phyloP scores from a whole-genome alignment of 495 filamentous ascomycete species.

The Baudoinia panamericana region DNA sequence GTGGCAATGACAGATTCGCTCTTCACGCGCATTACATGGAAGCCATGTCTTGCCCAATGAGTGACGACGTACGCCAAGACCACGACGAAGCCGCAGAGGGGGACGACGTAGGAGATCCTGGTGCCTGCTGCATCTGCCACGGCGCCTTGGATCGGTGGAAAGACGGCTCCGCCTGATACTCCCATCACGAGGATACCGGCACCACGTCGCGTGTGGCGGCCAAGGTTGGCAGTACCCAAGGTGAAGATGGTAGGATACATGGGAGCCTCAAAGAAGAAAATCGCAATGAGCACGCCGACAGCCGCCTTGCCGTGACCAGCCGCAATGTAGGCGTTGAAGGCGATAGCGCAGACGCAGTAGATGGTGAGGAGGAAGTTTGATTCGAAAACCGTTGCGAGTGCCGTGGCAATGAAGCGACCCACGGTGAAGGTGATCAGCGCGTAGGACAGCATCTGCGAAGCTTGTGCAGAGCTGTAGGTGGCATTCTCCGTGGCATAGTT shows the following conservation, averaged over 20 bases:
- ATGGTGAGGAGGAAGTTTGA: slow-evolving; percentile 18
- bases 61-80: slow-evolving; percentile 25
- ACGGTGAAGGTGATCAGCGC: slow-evolving; percentile 45
- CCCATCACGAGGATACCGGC: slow-evolving; percentile 45
- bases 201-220: slow-evolving; percentile 46
- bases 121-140: slow-evolving; percentile 17
- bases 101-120: slow-evolving; percentile 21
- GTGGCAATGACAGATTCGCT: slow-evolving; percentile 11
- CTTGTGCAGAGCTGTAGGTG: slow-evolving; percentile 29
- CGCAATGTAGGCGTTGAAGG: slow-evolving; percentile 29
- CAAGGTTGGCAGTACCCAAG: slow-evolving; percentile 46
- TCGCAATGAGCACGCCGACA: slow-evolving; percentile 41
- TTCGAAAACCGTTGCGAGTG: slow-evolving; percentile 11
- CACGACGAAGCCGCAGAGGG: slow-evolving; percentile 25
- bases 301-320: slow-evolving; percentile 31
- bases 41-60: slow-evolving; percentile 23
- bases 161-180: slow-evolving; percentile 36
- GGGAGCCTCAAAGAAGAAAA: slow-evolving; percentile 49
- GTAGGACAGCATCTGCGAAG: slow-evolving; percentile 41
- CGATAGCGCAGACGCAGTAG: slow-evolving; percentile 25
- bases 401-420: slow-evolving; percentile 35
- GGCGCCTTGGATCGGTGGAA: slow-evolving; percentile 22
- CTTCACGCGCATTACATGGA: slow-evolving; percentile 20
- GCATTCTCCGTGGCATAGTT: slow-evolving; percentile 40
- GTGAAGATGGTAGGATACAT: slow-evolving; percentile 53